phyloP scores from a whole-genome alignment of 805 yeast genomes.

The Ogataea zsoltii region DNA sequence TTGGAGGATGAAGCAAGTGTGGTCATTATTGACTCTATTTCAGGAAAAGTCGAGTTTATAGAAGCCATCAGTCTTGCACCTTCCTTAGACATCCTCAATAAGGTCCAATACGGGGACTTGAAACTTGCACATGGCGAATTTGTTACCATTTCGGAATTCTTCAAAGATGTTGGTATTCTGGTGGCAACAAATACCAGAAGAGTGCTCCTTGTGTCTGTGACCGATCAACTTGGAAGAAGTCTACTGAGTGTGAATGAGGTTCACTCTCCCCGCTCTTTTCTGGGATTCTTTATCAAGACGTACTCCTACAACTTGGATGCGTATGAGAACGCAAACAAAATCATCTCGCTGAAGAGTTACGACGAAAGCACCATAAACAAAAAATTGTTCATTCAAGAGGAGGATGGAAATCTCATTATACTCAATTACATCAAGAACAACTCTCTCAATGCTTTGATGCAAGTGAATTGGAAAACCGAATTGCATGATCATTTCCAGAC shows the following conservation, averaged over 20 bases:
- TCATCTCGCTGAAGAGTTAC: constrained; percentile 52
- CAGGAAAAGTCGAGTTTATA: constrained; percentile 66
- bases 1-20: constrained; percentile 64
- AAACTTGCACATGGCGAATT: constrained; percentile 53
- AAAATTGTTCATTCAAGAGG: constrained; percentile 45
- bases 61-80: constrained; percentile 75
- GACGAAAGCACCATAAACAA: constrained; percentile 48
- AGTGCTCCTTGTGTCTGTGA: constrained; percentile 58
- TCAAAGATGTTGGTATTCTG: constrained; percentile 75
- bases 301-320: constrained; percentile 21
- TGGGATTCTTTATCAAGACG: constrained; percentile 20
- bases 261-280: constrained; percentile 21
- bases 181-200: constrained; percentile 71
- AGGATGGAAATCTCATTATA: constrained; percentile 43
- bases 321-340: constrained; percentile 39
- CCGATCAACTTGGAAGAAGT: constrained; percentile 70
- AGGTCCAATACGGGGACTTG: constrained; percentile 37
- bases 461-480: constrained; percentile 23
- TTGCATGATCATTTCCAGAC: constrained; percentile 30
- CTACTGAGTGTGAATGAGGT: constrained; percentile 27
- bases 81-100: constrained; percentile 42
- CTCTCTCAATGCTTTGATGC: constrained; percentile 30
- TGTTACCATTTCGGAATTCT: constrained; percentile 54
- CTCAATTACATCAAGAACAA: constrained; percentile 37
- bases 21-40: constrained; percentile 56